Conservation (phyloP, 768 basidiomycete genomes). For the Tulasnella sp. region DNA sequence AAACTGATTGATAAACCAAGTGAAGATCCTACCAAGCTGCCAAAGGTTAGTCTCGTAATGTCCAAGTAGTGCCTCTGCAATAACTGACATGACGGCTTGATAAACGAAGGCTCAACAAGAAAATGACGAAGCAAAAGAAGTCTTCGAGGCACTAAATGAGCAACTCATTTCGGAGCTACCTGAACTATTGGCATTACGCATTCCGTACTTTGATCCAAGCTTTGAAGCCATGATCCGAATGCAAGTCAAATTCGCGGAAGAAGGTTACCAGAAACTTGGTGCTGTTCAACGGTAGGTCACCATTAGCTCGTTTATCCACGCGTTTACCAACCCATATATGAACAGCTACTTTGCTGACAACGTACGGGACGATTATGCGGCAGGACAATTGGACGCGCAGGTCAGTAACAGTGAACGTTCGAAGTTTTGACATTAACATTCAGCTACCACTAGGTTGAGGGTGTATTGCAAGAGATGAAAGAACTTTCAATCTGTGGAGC, state of each 20-base stretch:
- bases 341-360: conserved; percentile 74
- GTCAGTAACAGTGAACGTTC: conserved; percentile 28
- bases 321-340: background rate
- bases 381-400: conserved; percentile 90
- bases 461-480: conserved; percentile 92
- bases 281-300: conserved; percentile 68
- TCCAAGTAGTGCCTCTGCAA: no score
- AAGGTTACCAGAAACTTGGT: conserved; percentile 93
- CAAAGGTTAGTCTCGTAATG: conserved; percentile 45
- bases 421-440: background rate
- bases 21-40: conserved; percentile 85
- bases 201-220: conserved; percentile 96
- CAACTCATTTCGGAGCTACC: conserved; percentile 87
- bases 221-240: conserved; percentile 99
- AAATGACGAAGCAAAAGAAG: conserved; percentile 85
- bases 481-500: conserved; percentile 84
- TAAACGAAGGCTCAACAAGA: conserved; percentile 75
- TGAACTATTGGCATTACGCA: conserved; percentile 82
- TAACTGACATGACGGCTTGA: background rate
- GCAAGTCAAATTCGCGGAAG: conserved; percentile 95
- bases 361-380: conserved; percentile 93
- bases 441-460: conserved; percentile 55
- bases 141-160: conserved; percentile 85
- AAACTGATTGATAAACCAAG: conserved; percentile 85
- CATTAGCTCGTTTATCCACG: conserved; percentile 14